Evolutionary conservation across 169 alveolate genomes (phyloP).

Genomic region (Prorocentrum cordatum): DNA sequence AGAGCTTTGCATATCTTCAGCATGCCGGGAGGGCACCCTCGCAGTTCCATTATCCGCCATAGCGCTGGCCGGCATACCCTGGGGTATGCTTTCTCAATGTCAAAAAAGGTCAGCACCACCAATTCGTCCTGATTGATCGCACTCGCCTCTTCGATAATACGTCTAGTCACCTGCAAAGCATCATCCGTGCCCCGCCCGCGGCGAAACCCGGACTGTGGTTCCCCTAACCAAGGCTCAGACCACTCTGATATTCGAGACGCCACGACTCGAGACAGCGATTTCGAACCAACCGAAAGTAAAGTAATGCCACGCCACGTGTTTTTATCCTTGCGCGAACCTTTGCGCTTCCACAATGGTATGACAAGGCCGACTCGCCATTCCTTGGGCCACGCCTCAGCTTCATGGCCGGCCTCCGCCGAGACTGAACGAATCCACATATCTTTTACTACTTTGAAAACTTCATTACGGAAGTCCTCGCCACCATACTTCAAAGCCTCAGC

Average conservation of each 20-base stretch:
- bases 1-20: not conserved
- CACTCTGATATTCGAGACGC: not conserved
- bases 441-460: not conserved
- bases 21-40: not conserved
- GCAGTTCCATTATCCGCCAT: not conserved
- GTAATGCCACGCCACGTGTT: constrained; percentile 13
- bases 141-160: not conserved
- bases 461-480: not conserved
- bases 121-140: not conserved
- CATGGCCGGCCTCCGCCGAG: not conserved
- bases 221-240: not conserved
- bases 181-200: not conserved
- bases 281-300: constrained; percentile 1
- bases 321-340: not conserved
- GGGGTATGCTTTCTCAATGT: constrained; percentile 13
- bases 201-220: not conserved
- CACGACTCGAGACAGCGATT: not conserved
- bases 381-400: not conserved
- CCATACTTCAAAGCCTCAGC: not conserved
- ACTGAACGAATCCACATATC: not conserved
- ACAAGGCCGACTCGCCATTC: not conserved
- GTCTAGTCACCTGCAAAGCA: not conserved
- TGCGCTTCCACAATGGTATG: not conserved
- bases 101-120: not conserved
- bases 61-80: not conserved